A percentile compares a stretch with the other conserved stretches of the same genome.
Evolutionary conservation across 2,329 filamentous ascomycete species (phyloP).

Genomic region (Fusarium lateritium): DNA sequence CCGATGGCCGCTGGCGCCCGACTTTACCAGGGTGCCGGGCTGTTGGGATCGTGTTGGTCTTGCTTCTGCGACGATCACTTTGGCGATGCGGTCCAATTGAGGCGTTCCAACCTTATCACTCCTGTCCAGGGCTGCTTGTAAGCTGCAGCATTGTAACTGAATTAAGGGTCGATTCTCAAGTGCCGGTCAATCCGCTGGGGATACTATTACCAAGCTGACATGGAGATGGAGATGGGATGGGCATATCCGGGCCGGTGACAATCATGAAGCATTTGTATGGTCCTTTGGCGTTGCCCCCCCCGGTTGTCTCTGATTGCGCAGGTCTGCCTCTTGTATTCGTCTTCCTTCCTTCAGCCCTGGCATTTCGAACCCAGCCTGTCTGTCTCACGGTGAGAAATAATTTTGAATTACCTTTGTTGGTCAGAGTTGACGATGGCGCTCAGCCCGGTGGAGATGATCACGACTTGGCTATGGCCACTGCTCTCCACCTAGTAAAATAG

Average conservation of each 20-base stretch:
- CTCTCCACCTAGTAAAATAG: conserved; percentile 21
- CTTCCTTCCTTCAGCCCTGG: background rate
- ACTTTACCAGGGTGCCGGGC: conserved; percentile 42
- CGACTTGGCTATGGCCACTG: conserved; percentile 7
- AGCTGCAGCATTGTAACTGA: conserved; percentile 14
- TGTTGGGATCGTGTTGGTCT: conserved; percentile 36
- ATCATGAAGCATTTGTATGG: conserved; percentile 3
- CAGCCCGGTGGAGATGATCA: conserved; percentile 34
- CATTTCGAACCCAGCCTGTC: conserved; percentile 2
- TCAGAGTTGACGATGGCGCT: conserved; percentile 26
- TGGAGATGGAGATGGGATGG: conserved; percentile 6
- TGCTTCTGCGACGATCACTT: conserved; percentile 35
- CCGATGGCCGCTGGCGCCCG: conserved; percentile 47
- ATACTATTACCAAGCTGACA: conserved; percentile 7
- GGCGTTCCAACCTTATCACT: conserved; percentile 22
- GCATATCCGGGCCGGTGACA: conserved; percentile 7
- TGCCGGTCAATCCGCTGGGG: conserved; percentile 16
- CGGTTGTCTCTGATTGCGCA: conserved; percentile 8
- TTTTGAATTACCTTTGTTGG: conserved; percentile 17
- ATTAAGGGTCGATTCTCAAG: conserved; percentile 16
- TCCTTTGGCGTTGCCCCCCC: background rate
- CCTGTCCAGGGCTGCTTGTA: background rate
- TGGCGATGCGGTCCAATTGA: conserved; percentile 33
- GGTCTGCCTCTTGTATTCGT: background rate
- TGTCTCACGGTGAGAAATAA: conserved; percentile 27